Percentiles rank a stretch among this genome's conserved stretches.
phyloP scores from a whole-genome alignment of 345 rosid genomes.

The Jatropha curcas region DNA sequence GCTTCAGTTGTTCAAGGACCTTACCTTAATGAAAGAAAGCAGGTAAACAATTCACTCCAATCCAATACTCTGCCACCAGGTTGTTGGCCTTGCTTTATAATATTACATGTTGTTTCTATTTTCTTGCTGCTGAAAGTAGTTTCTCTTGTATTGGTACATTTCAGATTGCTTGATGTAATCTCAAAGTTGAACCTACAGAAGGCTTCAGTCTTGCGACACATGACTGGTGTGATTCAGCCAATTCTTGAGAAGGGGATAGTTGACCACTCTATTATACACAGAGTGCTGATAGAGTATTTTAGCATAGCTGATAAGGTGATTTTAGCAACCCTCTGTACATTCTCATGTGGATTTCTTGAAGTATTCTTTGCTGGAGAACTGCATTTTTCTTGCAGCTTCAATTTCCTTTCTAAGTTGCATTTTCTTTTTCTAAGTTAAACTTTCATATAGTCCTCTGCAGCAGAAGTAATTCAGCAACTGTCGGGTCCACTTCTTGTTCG shows the following conservation, averaged over 20 bases:
- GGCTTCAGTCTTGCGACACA: conserved; percentile 70
- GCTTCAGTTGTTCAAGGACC: conserved; percentile 83
- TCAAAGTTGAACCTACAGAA: conserved; percentile 67
- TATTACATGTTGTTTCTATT: not conserved
- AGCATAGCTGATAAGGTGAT: conserved; percentile 78
- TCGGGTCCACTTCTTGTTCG: conserved; percentile 81
- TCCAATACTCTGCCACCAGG: not conserved
- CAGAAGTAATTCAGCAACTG: conserved; percentile 72
- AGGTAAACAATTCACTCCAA: conserved; percentile 43
- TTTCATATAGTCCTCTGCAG: conserved; percentile 66
- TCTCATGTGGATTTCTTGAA: not conserved
- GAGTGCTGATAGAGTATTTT: conserved; percentile 72
- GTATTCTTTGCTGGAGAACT: conserved; percentile 3
- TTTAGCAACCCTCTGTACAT: conserved; percentile 1
- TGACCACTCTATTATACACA: conserved; percentile 85
- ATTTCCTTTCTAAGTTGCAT: no score
- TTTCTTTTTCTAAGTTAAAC: conserved; percentile 25
- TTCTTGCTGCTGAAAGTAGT: not conserved
- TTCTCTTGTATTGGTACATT: conserved; percentile 4
- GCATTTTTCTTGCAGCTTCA: not conserved
- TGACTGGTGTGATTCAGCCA: conserved; percentile 78
- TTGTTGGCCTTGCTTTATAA: not conserved
- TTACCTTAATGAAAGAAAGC: conserved; percentile 58
- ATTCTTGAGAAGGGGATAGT: conserved; percentile 91
- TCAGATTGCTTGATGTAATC: conserved; percentile 82